A percentile compares a stretch with the other conserved stretches of the same genome.
Evolutionary conservation across 768 basidiomycete species (phyloP).

Genomic region (Pleurotus cornucopiae): DNA sequence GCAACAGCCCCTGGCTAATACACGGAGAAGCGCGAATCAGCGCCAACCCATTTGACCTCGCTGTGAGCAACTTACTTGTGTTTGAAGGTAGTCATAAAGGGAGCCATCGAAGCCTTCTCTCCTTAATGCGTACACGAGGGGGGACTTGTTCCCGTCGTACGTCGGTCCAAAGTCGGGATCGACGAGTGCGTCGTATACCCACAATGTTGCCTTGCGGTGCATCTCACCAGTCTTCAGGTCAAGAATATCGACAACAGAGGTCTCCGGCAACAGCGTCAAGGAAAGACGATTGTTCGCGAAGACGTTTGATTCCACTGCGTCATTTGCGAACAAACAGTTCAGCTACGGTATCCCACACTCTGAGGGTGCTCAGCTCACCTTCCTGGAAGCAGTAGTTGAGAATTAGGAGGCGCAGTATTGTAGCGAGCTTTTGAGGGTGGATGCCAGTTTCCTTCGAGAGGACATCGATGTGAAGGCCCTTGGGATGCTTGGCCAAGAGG

Average conservation of each 20-base stretch:
- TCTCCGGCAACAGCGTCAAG: constrained; percentile 3
- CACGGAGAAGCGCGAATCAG: background rate
- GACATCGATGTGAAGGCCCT: constrained; percentile 10
- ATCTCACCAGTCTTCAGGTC: constrained; percentile 12
- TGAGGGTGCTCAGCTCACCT: background rate
- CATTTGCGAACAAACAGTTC: too few species aligned
- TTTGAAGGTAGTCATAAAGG: constrained; percentile 7
- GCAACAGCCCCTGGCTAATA: background rate
- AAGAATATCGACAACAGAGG: background rate
- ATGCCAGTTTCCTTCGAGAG: background rate
- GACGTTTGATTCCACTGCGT: constrained; percentile 2
- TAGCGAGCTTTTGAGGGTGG: constrained; percentile 8
- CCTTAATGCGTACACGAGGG: constrained; percentile 13
- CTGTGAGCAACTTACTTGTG: background rate
- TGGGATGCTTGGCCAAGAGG: constrained; percentile 3
- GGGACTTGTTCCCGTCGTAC: constrained; percentile 11
- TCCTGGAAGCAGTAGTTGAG: constrained; percentile 3
- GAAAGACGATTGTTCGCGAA: constrained; percentile 12
- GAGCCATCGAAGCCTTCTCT: constrained; percentile 5
- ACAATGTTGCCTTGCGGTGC: constrained; percentile 4
- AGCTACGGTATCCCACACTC: too few species aligned
- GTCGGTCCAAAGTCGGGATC: constrained; percentile 15
- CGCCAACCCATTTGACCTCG: background rate
- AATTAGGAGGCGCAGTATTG: constrained; percentile 9
- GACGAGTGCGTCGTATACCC: constrained; percentile 11